Evolutionary conservation across 1,284 basidiomycete species (phyloP).

Genomic region (Mycosarcoma maydis): DNA sequence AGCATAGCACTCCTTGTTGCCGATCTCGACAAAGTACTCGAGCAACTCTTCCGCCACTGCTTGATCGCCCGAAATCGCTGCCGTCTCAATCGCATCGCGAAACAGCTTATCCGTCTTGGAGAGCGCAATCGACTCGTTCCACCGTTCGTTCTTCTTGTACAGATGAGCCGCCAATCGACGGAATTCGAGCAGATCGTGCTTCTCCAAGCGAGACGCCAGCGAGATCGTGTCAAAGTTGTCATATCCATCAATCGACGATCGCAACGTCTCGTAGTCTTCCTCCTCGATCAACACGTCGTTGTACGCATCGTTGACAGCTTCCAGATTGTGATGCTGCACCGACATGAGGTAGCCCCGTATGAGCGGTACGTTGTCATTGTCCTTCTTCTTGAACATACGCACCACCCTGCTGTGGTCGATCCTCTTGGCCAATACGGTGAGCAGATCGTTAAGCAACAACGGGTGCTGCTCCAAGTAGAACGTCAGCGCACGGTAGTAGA

Average conservation of each 20-base stretch:
- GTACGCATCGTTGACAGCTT: slow-evolving; percentile 97
- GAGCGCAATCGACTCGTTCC: slow-evolving; percentile 92
- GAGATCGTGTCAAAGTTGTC: slow-evolving; percentile 95
- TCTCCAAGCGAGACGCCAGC: slow-evolving; percentile 86
- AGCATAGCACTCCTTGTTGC: slow-evolving; percentile 97
- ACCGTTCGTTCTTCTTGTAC: slow-evolving; percentile 94
- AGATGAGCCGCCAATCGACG: slow-evolving; percentile 86
- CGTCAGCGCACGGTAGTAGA: slow-evolving; percentile 81
- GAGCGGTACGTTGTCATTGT: slow-evolving; percentile 93
- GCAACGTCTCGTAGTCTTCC: slow-evolving; percentile 95
- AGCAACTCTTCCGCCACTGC: slow-evolving; percentile 93
- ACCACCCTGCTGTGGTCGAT: slow-evolving; percentile 95
- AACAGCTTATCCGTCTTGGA: slow-evolving; percentile 96
- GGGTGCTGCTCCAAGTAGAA: slow-evolving; percentile 88
- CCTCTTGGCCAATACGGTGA: slow-evolving; percentile 89
- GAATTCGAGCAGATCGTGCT: slow-evolving; percentile 94
- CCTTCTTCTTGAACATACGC: slow-evolving; percentile 82
- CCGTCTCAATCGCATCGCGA: slow-evolving; percentile 94
- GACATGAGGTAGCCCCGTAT: slow-evolving; percentile 95
- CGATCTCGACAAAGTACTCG: slow-evolving; percentile 86
- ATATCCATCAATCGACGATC: slow-evolving; percentile 94
- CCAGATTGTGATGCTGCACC: slow-evolving; percentile 93
- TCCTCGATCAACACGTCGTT: slow-evolving; percentile 97
- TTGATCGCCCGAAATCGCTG: slow-evolving; percentile 79
- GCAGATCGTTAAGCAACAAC: slow-evolving; percentile 87